Base-by-base conservation (phyloP, 257 asterid species). In the Gentiana macrophylla region DNA sequence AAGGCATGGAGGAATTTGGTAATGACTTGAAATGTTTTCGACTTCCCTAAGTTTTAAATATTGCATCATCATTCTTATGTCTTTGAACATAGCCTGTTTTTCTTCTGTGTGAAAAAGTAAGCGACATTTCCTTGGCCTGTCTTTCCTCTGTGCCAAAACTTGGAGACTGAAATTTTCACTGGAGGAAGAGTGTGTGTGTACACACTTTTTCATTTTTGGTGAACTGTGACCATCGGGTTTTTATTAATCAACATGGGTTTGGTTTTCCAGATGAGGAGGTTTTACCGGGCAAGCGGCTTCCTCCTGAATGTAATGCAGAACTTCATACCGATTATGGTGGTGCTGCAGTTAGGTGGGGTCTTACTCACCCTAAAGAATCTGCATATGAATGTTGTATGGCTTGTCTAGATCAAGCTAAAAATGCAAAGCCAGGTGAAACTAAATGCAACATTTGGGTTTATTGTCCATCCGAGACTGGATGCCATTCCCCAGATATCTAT, bases 361-460 rank as follows among this genome's bases (percentile, higher is more conserved):
- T 84, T 57, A 83, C 96, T 24, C 85, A 91, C 82, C 98, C 53
- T 46, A 85, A 83, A 75, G 94, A 83, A 63, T 76, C 96, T n/a
- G 94, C 98, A 11, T 91, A 87, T 7, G 98, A 91, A 10, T 91
- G 98, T 67, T 91, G 96, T 50, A 83, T 81, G 95, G 82, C 96
- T 12, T 92, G 98, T 72, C 57, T 92, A 61, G 72, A 87, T 56
- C 95, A 85, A 24, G 92, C 97, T 35, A 85, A 69, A 70, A 83
- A 60, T 13, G 89, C 98, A 2, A 77, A 57, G 60, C 78, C 90
- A 1, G 80, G 73, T 12, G 70, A 70, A 53, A 62, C 59, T 75
- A 87, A 75, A 79, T 91, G 98, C 82, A 91, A 87, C 53, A 59
- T 80, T 55, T 91, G 97, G 95, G 98, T 91, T 49, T 91, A 87